Evolutionary conservation across 1,139 yeast genomes (phyloP).

Genomic region (Nakaseomyces nivariensis): DNA sequence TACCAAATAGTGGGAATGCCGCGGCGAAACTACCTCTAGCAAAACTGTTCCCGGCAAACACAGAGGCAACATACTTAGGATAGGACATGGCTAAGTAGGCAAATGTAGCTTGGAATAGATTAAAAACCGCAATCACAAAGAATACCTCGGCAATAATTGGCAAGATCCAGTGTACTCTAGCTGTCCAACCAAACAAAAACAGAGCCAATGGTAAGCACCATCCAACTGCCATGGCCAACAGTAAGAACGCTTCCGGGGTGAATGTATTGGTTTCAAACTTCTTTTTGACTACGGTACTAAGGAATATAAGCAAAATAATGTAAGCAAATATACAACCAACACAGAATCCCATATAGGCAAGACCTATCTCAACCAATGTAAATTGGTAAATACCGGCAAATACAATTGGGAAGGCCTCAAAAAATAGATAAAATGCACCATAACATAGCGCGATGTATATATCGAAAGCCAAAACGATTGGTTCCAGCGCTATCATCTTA

Average conservation of each 20-base stretch:
- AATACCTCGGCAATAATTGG: conserved; percentile 37
- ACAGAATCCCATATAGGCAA: conserved; percentile 19
- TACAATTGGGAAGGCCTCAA: conserved; percentile 54
- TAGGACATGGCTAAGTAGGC: conserved; percentile 30
- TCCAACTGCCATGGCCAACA: conserved; percentile 12
- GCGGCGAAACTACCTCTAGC: conserved; percentile 38
- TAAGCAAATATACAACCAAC: conserved; percentile 18
- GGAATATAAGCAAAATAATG: conserved; percentile 9
- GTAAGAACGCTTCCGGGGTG: conserved; percentile 14
- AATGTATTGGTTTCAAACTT: conserved; percentile 11
- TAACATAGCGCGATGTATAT: conserved; percentile 44
- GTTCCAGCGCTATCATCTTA: conserved; percentile 31
- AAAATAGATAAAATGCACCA: conserved; percentile 46
- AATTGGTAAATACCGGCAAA: conserved; percentile 38
- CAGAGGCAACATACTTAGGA: conserved; percentile 43
- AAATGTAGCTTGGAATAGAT: conserved; percentile 34
- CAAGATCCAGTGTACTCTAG: conserved; percentile 37
- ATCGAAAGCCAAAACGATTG: conserved; percentile 16
- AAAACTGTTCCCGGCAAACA: conserved; percentile 47
- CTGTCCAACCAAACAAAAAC: conserved; percentile 36
- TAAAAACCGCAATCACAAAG: conserved; percentile 34
- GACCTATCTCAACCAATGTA: conserved; percentile 25
- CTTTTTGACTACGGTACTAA: conserved; percentile 9
- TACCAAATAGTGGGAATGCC: conserved; percentile 54
- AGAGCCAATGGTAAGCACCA: conserved; percentile 14